Percentiles rank a stretch among this genome's conserved stretches.
phyloP scores from a whole-genome alignment of 306 rosid species.

The Dalbergia cultrata region DNA sequence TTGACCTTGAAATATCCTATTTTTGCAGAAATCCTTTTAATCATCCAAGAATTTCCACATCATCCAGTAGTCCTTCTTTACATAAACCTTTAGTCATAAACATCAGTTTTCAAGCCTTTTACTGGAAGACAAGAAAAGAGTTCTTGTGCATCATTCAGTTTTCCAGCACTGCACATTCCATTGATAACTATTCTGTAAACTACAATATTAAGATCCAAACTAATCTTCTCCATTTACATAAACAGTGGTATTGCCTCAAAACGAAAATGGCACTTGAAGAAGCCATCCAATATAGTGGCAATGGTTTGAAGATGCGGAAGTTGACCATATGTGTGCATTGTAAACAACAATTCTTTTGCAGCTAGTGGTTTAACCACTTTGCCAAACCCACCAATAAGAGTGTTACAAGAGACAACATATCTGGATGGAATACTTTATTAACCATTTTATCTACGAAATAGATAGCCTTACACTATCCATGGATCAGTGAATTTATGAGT shows the following conservation, averaged over 20 bases:
- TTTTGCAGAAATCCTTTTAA: background rate
- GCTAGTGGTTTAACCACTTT: too few species aligned
- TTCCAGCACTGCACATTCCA: background rate
- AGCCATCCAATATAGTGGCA: too few species aligned
- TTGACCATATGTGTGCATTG: too few species aligned
- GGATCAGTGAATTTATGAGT: too few species aligned
- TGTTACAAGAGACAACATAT: background rate
- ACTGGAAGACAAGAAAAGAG: background rate
- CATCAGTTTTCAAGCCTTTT: background rate
- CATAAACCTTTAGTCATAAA: background rate
- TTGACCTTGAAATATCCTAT: background rate
- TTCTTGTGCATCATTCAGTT: background rate
- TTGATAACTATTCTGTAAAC: too few species aligned
- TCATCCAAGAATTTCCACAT: background rate
- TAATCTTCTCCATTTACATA: too few species aligned
- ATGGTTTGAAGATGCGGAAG: too few species aligned
- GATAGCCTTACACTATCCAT: background rate
- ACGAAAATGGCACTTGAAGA: too few species aligned
- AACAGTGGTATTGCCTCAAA: too few species aligned
- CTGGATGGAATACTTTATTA: background rate
- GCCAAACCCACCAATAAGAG: background rate
- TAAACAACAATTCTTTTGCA: too few species aligned
- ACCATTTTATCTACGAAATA: background rate
- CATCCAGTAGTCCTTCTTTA: background rate
- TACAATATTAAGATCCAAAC: background rate